A percentile compares a stretch with the other conserved stretches of the same genome.
Conservation (phyloP, 2,329 filamentous ascomycete genomes). For the Tolypocladium endophyticum region DNA sequence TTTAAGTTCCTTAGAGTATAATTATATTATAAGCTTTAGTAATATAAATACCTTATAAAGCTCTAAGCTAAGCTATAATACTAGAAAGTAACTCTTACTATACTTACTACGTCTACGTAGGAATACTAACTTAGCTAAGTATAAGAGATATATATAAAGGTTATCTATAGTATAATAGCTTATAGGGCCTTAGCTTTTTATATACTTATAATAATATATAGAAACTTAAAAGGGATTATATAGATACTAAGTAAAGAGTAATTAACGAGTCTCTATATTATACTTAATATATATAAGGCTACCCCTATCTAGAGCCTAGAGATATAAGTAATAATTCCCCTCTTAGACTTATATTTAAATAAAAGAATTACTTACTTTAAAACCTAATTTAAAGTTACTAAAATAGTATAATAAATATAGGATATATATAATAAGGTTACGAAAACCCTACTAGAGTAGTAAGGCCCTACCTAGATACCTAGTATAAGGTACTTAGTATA, state of each 20-base stretch:
- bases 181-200: not conserved
- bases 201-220: not conserved
- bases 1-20: not conserved
- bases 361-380: not conserved
- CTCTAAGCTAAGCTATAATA: not conserved
- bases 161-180: too few relatives aligned
- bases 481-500: not conserved
- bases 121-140: too few relatives aligned
- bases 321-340: not conserved
- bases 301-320: not conserved
- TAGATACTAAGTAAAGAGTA: not conserved
- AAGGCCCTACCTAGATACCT: too few relatives aligned
- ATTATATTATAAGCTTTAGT: not conserved
- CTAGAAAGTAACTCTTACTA: not conserved
- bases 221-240: not conserved
- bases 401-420: not conserved
- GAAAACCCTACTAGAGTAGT: not conserved
- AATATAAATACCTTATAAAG: not conserved
- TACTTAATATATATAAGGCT: not conserved
- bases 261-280: not conserved
- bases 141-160: too few relatives aligned
- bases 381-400: not conserved
- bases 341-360: not conserved
- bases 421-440: too few relatives aligned
- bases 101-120: too few relatives aligned